Conservation (phyloP, 345 rosid species). For the Aurinia saxatilis region DNA sequence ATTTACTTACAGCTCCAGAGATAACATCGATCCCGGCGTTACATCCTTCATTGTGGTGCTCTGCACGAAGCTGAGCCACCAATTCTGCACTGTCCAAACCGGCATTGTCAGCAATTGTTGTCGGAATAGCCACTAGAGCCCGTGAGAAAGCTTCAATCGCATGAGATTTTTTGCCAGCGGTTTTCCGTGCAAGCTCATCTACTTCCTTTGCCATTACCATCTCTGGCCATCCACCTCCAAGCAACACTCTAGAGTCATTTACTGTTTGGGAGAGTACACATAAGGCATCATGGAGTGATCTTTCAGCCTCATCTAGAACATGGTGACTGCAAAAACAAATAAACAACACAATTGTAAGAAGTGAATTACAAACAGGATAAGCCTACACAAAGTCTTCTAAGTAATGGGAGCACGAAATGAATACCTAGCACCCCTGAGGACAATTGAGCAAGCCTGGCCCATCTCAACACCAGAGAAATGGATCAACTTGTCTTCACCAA, state of each 20-base stretch:
- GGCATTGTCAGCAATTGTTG: constrained; percentile 92
- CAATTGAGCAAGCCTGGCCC: constrained; percentile 98
- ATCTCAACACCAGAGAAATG: constrained; percentile 92
- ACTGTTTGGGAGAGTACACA: constrained; percentile 96
- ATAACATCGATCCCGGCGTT: constrained; percentile 84
- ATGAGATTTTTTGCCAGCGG: constrained; percentile 95
- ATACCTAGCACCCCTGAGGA: constrained; percentile 92
- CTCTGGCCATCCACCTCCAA: constrained; percentile 99
- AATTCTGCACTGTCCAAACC: constrained; percentile 98
- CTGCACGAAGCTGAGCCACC: constrained; percentile 95
- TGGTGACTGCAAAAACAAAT: constrained; percentile 57
- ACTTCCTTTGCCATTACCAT: constrained; percentile 98
- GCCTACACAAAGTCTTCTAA: not conserved
- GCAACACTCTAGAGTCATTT: constrained; percentile 79
- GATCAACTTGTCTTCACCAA: constrained; percentile 97
- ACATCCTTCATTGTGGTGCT: constrained; percentile 78
- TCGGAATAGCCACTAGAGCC: constrained; percentile 80
- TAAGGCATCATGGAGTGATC: constrained; percentile 94
- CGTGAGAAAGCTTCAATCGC: constrained; percentile 93
- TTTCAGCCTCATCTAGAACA: constrained; percentile 97
- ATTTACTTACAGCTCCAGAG: constrained; percentile 76
- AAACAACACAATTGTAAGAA: not conserved
- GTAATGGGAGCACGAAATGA: not conserved
- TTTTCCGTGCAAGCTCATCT: constrained; percentile 84
- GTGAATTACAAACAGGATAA: not conserved